Percentiles rank a stretch among this genome's conserved stretches.
Evolutionary conservation across 2,329 filamentous ascomycete species (phyloP).

Genomic region (Talaromyces rugulosus): DNA sequence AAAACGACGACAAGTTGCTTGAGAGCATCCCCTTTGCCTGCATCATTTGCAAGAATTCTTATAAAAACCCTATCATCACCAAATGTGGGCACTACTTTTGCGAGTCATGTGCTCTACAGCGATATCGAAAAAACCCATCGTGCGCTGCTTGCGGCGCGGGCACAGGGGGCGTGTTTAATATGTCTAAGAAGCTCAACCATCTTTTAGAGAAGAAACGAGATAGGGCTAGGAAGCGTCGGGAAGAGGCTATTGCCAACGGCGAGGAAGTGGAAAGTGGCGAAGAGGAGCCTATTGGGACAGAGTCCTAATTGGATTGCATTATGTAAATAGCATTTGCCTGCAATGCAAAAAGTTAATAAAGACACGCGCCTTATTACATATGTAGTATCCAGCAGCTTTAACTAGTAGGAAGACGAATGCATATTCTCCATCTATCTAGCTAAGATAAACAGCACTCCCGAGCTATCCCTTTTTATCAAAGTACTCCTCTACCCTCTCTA

Average conservation of each 20-base stretch:
- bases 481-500: conserved; percentile 47
- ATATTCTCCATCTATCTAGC: background rate
- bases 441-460: background rate
- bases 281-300: conserved; percentile 26
- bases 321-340: background rate
- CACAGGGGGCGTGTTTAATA: conserved; percentile 86
- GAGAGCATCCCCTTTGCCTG: conserved; percentile 87
- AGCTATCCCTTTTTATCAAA: conserved; percentile 41
- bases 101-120: conserved; percentile 77
- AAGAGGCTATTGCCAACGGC: conserved; percentile 50
- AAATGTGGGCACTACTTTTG: conserved; percentile 97
- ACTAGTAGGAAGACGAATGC: background rate
- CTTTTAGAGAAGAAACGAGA: conserved; percentile 68
- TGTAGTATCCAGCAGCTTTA: background rate
- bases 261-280: conserved; percentile 49
- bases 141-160: conserved; percentile 83
- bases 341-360: background rate
- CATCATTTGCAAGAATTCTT: conserved; percentile 75
- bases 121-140: conserved; percentile 80
- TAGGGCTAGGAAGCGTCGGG: conserved; percentile 50
- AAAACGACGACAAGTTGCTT: conserved; percentile 64
- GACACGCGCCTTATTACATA: background rate
- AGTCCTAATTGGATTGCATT: background rate
- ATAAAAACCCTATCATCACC: conserved; percentile 77
- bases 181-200: conserved; percentile 76